Evolutionary conservation across 2,329 filamentous ascomycete genomes (phyloP), one percentile per base, ranked within the genome.

Genomic region (Byssoonygena ceratinophila): DNA sequence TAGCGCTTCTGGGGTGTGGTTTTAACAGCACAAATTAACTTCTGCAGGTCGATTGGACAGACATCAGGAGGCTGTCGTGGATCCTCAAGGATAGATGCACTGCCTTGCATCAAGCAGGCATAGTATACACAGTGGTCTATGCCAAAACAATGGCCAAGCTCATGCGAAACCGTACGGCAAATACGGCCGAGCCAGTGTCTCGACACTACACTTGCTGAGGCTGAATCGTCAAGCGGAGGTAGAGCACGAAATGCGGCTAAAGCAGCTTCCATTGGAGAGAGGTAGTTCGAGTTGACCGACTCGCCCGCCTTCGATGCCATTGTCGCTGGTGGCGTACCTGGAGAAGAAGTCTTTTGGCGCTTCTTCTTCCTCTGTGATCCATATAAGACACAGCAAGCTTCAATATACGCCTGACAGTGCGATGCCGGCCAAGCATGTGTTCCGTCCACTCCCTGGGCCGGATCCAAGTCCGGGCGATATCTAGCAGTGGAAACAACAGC

Each of bases 101-200:
- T 66, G 18, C 64, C 62, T 43, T 68, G 66, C 64, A 68, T 67
- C 4, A 57, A 53, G 44, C 65, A 67, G 0, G 65, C 64, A 46
- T 67, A 65, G 32, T 65, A 66, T 18, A 76, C 68, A 60, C 83
- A 87, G 61, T 87, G 83, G 6, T 66, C 82, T 12, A 87, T 71
- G 0, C 78, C 80, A 34, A 87, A 75, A 60, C 82, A 86, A 62
- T 85, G 83, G 0, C 81, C 79, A 0, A 86, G 65, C 60, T 87
- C 83, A 60, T 86, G 83, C 1, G 74, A 74, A 1, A 76, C 76
- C 0, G 82, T 84, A 46, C 75, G 76, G 49, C 72, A 79, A 1
- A 79, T 63, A 9, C 76, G 72, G 8, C 73, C 73, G 12, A 85
- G 73, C 80, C 81, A 85, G 1, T 82, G 60, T 0, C 66, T 71